phyloP scores from a whole-genome alignment of 352 stramenopile species.

The Phytophthora lateralis region DNA sequence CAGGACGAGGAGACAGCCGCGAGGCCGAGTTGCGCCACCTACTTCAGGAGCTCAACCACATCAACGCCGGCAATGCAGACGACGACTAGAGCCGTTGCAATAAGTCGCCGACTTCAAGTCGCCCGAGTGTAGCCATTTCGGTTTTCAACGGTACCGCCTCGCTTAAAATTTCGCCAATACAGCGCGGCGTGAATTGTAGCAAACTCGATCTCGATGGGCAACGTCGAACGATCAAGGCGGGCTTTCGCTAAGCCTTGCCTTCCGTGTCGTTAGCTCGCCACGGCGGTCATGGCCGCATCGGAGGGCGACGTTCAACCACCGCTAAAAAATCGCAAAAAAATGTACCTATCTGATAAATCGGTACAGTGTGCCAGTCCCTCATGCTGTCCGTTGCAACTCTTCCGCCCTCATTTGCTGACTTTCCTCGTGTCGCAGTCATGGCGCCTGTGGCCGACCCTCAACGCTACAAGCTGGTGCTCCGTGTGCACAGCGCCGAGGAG shows the following conservation, averaged over 20 bases:
- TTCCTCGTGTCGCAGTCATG: conserved; percentile 14
- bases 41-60: conserved; percentile 41
- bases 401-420: conserved; percentile 34
- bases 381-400: conserved; percentile 27
- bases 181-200: not conserved
- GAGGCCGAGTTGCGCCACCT: conserved; percentile 47
- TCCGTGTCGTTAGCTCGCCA: not conserved
- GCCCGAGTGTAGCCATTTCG: conserved; percentile 8
- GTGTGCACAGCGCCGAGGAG: conserved; percentile 57
- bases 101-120: not conserved
- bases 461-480: conserved; percentile 54
- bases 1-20: conserved; percentile 11
- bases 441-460: conserved; percentile 7
- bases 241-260: not conserved
- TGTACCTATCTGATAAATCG: conserved; percentile 20
- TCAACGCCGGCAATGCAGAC: conserved; percentile 14
- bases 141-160: not conserved
- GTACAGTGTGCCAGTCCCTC: conserved; percentile 24
- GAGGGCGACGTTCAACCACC: not conserved
- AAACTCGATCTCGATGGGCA: conserved; percentile 21
- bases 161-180: not conserved
- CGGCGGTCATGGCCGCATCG: not conserved
- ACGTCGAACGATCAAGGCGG: conserved; percentile 3
- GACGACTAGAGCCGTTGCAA: conserved; percentile 10
- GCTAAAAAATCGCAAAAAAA: conserved; percentile 2